Evolutionary conservation across 1,139 yeast genomes (phyloP).

Genomic region (Blastobotrys persicus): DNA sequence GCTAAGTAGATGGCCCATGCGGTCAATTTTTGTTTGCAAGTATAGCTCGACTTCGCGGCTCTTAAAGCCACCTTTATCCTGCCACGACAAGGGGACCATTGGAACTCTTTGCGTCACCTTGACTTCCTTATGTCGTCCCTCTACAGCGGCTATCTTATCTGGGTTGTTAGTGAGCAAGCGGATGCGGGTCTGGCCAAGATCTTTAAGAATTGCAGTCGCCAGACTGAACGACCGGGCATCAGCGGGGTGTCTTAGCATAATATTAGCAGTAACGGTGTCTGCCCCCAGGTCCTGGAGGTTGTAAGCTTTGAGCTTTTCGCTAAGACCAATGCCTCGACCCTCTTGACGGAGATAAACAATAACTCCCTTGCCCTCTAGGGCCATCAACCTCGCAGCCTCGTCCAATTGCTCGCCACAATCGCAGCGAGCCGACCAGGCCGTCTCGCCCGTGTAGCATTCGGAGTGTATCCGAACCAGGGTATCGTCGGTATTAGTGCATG

Average conservation of each 20-base stretch:
- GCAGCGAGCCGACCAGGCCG: slow-evolving; percentile 98
- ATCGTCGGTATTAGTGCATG: slow-evolving; percentile 49
- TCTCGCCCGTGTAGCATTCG: slow-evolving; percentile 98
- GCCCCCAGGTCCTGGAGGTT: slow-evolving; percentile 97
- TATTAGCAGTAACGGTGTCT: slow-evolving; percentile 95
- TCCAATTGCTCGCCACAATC: slow-evolving; percentile 99
- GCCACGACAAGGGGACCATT: slow-evolving; percentile 96
- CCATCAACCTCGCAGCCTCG: slow-evolving; percentile 94
- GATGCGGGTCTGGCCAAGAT: slow-evolving; percentile 71
- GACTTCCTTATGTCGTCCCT: slow-evolving; percentile 70
- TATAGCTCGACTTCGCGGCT: slow-evolving; percentile 90
- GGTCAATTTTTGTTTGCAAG: slow-evolving; percentile 85
- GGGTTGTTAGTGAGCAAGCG: slow-evolving; percentile 91
- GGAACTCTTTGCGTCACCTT: slow-evolving; percentile 84
- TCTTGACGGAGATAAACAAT: slow-evolving; percentile 96
- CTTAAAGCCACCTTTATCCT: slow-evolving; percentile 63
- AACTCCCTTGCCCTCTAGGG: slow-evolving; percentile 82
- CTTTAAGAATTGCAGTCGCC: slow-evolving; percentile 89
- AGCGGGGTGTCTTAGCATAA: slow-evolving; percentile 91
- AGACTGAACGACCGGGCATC: slow-evolving; percentile 90
- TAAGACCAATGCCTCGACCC: slow-evolving; percentile 96
- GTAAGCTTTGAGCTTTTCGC: slow-evolving; percentile 95
- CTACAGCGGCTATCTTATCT: slow-evolving; percentile 92
- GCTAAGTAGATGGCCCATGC: slow-evolving; percentile 92
- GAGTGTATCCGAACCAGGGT: slow-evolving; percentile 84